Evolutionary conservation across 2,329 filamentous ascomycete species (phyloP).

Genomic region (Botrytis porri): DNA sequence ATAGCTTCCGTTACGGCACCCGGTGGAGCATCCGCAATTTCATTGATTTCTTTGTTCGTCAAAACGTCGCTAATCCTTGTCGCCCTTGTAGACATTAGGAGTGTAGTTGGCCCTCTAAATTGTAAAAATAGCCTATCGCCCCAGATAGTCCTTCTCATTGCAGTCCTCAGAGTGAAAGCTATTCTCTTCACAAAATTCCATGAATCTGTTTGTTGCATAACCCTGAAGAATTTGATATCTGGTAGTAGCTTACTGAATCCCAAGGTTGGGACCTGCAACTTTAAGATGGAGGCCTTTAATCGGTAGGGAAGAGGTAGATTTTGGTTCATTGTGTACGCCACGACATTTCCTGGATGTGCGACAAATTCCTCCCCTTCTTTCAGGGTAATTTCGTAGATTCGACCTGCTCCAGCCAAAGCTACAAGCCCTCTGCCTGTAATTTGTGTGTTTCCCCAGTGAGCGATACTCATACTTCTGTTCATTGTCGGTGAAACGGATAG

Average conservation of each 20-base stretch:
- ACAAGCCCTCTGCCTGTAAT: constrained; percentile 85
- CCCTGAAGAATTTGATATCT: constrained; percentile 68
- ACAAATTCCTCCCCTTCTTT: constrained; percentile 84
- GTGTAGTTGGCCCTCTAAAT: constrained; percentile 81
- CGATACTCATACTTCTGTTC: constrained; percentile 70
- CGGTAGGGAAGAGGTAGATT: constrained; percentile 79
- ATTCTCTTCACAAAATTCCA: constrained; percentile 69
- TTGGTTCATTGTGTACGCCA: constrained; percentile 80
- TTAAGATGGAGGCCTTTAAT: constrained; percentile 72
- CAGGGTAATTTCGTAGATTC: constrained; percentile 82
- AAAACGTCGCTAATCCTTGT: constrained; percentile 75
- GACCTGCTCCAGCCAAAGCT: constrained; percentile 79
- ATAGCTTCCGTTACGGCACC: constrained; percentile 64
- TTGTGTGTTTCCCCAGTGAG: constrained; percentile 88
- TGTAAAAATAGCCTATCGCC: constrained; percentile 89
- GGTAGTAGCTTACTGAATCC: constrained; percentile 63
- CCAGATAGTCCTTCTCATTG: constrained; percentile 80
- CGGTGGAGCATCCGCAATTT: constrained; percentile 79
- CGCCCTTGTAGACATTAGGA: constrained; percentile 86
- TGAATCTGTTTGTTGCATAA: constrained; percentile 65
- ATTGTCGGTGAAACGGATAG: constrained; percentile 72
- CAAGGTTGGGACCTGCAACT: constrained; percentile 72
- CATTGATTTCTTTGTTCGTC: constrained; percentile 76
- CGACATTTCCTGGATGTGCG: constrained; percentile 84
- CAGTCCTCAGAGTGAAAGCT: constrained; percentile 69